phyloP scores from a whole-genome alignment of 139 green algal genomes.

The Nannochloris sp. region DNA sequence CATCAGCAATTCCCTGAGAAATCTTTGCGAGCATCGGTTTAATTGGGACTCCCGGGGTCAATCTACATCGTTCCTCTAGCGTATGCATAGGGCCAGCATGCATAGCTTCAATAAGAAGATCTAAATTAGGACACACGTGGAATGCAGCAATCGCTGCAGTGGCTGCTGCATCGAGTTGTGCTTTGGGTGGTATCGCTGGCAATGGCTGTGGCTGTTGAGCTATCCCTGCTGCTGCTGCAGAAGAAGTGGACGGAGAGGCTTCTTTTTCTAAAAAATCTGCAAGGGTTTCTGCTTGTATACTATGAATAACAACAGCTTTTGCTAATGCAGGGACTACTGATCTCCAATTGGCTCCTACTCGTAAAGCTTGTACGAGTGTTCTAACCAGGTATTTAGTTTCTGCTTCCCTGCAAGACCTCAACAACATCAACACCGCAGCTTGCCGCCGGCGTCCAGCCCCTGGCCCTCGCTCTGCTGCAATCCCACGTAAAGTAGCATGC shows the following conservation, averaged over 20 bases:
- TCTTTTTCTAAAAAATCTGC: not conserved
- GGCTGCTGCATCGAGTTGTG: slow-evolving; percentile 45
- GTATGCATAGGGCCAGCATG: slow-evolving; percentile 45
- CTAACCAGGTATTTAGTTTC: slow-evolving; percentile 72
- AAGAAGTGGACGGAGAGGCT: not conserved
- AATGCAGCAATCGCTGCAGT: slow-evolving; percentile 56
- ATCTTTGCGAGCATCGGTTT: slow-evolving; percentile 90
- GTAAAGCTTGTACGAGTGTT: slow-evolving; percentile 70
- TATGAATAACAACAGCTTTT: slow-evolving; percentile 52
- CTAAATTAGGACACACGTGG: slow-evolving; percentile 71
- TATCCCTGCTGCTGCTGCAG: not conserved
- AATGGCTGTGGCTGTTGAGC: not conserved
- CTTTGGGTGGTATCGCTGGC: slow-evolving; percentile 25
- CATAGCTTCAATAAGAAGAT: slow-evolving; percentile 57
- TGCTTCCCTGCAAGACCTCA: slow-evolving; percentile 48
- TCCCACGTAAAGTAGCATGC: slow-evolving; percentile 35
- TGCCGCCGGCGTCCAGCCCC: slow-evolving; percentile 37
- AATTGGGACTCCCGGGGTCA: slow-evolving; percentile 64
- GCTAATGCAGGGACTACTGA: slow-evolving; percentile 68
- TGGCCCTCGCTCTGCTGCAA: slow-evolving; percentile 43
- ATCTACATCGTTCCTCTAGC: slow-evolving; percentile 32
- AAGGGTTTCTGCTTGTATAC: not conserved
- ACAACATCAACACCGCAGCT: slow-evolving; percentile 43
- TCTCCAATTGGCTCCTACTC: slow-evolving; percentile 80
- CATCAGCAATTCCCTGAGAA: slow-evolving; percentile 49